Evolutionary conservation across 108 stramenopile genomes (phyloP).

Genomic region (Conticribra weissflogii): DNA sequence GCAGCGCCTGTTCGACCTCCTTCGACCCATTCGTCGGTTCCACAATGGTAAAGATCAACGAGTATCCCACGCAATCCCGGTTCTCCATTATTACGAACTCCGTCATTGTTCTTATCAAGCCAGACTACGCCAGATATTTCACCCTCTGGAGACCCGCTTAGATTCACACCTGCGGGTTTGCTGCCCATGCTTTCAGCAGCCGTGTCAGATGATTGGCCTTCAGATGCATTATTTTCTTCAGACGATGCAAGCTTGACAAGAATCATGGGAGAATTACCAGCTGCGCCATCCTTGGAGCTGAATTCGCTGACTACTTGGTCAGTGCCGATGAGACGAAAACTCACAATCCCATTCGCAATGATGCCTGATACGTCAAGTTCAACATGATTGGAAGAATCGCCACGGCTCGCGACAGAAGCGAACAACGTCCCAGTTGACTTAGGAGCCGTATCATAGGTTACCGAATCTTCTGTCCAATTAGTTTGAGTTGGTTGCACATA

Average conservation of each 20-base stretch:
- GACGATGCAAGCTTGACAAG: slow-evolving; percentile 11
- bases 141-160: slow-evolving; percentile 7
- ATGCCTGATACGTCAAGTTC: slow-evolving; percentile 22
- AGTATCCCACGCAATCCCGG: slow-evolving; percentile 40
- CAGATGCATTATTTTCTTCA: not conserved
- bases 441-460: slow-evolving; percentile 19
- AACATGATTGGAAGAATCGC: not conserved
- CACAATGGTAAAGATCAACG: slow-evolving; percentile 34
- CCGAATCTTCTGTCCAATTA: slow-evolving; percentile 20
- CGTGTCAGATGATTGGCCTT: not conserved
- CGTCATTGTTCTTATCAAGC: slow-evolving; percentile 22
- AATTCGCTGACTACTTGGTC: slow-evolving; percentile 16
- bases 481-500: slow-evolving; percentile 19
- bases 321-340: slow-evolving; percentile 20
- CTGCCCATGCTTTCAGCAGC: not conserved
- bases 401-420: slow-evolving; percentile 1
- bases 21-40: slow-evolving; percentile 23
- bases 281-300: slow-evolving; percentile 6
- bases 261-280: slow-evolving; percentile 1
- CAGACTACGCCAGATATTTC: slow-evolving; percentile 27
- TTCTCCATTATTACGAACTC: slow-evolving; percentile 12
- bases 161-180: not conserved
- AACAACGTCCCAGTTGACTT: slow-evolving; percentile 5
- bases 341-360: slow-evolving; percentile 6
- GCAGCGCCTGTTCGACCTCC: slow-evolving; percentile 27